Evolutionary conservation across 306 rosid species (phyloP), one percentile per base, ranked within the genome.

Genomic region (Bauhinia variegata): DNA sequence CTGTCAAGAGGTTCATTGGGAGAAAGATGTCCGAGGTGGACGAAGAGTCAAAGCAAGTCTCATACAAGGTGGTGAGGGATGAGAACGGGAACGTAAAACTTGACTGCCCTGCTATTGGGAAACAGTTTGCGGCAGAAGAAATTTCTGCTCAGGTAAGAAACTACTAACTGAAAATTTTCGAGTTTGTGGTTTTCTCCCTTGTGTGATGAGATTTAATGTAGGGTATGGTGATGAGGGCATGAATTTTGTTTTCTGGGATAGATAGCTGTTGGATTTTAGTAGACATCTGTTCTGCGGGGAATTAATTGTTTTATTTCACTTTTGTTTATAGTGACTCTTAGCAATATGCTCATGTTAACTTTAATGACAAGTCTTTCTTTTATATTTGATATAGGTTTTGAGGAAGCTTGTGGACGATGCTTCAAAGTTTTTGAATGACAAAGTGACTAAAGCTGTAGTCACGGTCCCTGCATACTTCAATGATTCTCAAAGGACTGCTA

Each of bases 341-440:
- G 7, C 18, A 31, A 11, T 18, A 5, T 14, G 33, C 43, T 10
- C 11, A 1, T 7, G 4, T 15, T 15, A 4, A 28, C 3, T 46
- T 5, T 47, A 17, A n/a, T 19, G 11, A 12, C 12, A 8, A 28
- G 16, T 18, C 4, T 28, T 23, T 59, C 10, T 65, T 41, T 41
- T 41, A 11, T 41, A 7, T 41, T 2, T 63, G 8, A 11, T 54
- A 46, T 48, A 91, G 97, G 92, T 92, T 1, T 74, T 92, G 83
- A 84, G 98, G 61, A 92, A 92, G 93, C 96, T 92, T 57, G 98
- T 92, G 38, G 98, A 92, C 57, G 98, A 92, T 56, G 98, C 98
- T 67, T 92, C 98, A 0, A 92, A 92, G 81, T 92, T 92, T 72
- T 78, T 92, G 83, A 92, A 89, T 56, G 98, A 92, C 62, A 92